phyloP scores from a whole-genome alignment of 805 yeast species.

The Suhomyces tanzawaensis region DNA sequence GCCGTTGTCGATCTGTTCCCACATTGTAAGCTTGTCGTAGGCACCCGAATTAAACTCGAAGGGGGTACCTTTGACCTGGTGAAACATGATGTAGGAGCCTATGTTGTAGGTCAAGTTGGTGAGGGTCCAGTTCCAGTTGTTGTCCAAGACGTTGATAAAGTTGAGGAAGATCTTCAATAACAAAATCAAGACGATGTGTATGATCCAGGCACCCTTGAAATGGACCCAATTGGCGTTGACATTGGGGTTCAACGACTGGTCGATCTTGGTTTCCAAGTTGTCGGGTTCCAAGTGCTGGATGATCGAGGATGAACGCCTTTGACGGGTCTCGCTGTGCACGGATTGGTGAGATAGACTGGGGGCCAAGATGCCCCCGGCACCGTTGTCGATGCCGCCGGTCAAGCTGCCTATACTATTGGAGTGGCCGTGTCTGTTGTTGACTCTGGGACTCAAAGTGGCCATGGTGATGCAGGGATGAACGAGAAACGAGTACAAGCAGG shows the following conservation, averaged over 20 bases:
- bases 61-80: conserved; percentile 94
- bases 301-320: conserved; percentile 81
- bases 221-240: conserved; percentile 96
- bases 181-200: conserved; percentile 80
- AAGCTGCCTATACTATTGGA: conserved; percentile 13
- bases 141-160: conserved; percentile 74
- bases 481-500: neutral
- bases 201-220: conserved; percentile 93
- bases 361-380: conserved; percentile 2
- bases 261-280: conserved; percentile 85
- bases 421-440: conserved; percentile 8
- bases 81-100: conserved; percentile 95
- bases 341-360: conserved; percentile 27
- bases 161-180: conserved; percentile 75
- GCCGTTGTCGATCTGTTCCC: conserved; percentile 97
- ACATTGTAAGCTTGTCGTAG: conserved; percentile 92
- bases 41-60: conserved; percentile 97
- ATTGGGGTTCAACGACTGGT: conserved; percentile 84
- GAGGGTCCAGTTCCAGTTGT: conserved; percentile 88
- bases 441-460: conserved; percentile 5
- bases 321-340: conserved; percentile 27
- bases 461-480: conserved; percentile 2
- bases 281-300: conserved; percentile 93
- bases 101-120: conserved; percentile 87
- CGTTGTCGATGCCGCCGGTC: conserved; percentile 5